Evolutionary conservation across 345 rosid species (phyloP), one percentile per base, ranked within the genome.

Genomic region (Murraya koenigii): DNA sequence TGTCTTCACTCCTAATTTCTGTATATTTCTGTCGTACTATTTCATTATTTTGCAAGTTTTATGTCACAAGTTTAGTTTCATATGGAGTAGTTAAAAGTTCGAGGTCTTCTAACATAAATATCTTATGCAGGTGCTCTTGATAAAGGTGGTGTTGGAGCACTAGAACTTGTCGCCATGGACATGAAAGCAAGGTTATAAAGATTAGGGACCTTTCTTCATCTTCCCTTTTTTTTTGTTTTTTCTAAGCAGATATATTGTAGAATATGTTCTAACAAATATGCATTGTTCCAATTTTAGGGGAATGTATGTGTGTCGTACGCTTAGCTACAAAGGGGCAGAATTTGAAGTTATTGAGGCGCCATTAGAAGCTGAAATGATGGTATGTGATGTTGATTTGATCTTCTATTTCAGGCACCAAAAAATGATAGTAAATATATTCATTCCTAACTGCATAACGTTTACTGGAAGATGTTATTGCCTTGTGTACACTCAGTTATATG

Each of bases 81-180:
- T 62, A 22, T 47, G 39, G 66, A 28, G 15, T 35, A 7, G 72
- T 73, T 75, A 35, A 41, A 32, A 25, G 77, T 49, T 41, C 41
- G 1, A 52, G 33, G 25, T 17, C 41, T 72, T 79, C 49, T 33
- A 65, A 66, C 41, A 71, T 56, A 66, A 36, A 70, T 63, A 47
- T 76, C 49, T 2, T 63, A 32, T 76, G 81, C 94, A 95, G 99
- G 85, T 84, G 95, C 97, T 78, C 88, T 96, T 79, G 99, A 96
- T 62, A 96, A 96, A 84, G 98, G 99, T 54, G 99, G 99, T 47
- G 98, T 93, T 68, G 99, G 99, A 59, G 98, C 99, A 11, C 80
- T 96, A 82, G 99, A 96, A 87, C 96, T 96, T 83, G 98, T 96
- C 84, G 99, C 99, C 67, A 96, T 96, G 99, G 99, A 96, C 88